Evolutionary conservation across 768 basidiomycete species (phyloP).

Genomic region (Erythrobasidium yunnanense): DNA sequence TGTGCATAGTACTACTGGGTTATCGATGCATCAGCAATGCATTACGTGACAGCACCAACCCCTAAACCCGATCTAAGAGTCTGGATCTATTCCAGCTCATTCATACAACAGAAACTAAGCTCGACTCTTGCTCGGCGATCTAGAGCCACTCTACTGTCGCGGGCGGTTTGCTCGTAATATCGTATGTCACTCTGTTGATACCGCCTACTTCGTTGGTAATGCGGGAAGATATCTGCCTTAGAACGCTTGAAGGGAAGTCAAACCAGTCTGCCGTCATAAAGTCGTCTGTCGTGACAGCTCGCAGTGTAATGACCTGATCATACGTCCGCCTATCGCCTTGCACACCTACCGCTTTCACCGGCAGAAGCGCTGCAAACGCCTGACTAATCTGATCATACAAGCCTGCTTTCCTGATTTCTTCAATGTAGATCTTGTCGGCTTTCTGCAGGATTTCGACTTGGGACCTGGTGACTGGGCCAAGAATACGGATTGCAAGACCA

Average conservation of each 20-base stretch:
- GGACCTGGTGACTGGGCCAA: slow-evolving; percentile 84
- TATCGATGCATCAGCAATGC: no score
- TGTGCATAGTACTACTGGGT: no score
- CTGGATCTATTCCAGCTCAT: no score
- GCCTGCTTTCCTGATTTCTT: slow-evolving; percentile 86
- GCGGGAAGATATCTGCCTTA: slow-evolving; percentile 82
- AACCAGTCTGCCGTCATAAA: slow-evolving; percentile 99
- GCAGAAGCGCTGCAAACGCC: slow-evolving; percentile 90
- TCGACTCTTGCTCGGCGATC: neutral
- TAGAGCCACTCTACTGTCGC: slow-evolving; percentile 45
- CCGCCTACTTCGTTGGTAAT: slow-evolving; percentile 96
- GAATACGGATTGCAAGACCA: slow-evolving; percentile 92
- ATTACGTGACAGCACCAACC: no score
- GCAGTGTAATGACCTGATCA: slow-evolving; percentile 70
- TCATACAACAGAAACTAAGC: no score
- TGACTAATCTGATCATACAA: slow-evolving; percentile 89
- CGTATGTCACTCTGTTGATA: slow-evolving; percentile 83
- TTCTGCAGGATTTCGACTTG: slow-evolving; percentile 84
- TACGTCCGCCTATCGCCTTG: slow-evolving; percentile 91
- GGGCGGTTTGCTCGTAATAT: slow-evolving; percentile 94
- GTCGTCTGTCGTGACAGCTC: slow-evolving; percentile 95
- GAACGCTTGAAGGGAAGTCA: slow-evolving; percentile 81
- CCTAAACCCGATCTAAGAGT: no score
- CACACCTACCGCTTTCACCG: slow-evolving; percentile 93
- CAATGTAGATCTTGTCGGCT: slow-evolving; percentile 91